Evolutionary conservation across 306 rosid genomes (phyloP), one percentile per base, ranked within the genome.

Genomic region (Delonix regia): DNA sequence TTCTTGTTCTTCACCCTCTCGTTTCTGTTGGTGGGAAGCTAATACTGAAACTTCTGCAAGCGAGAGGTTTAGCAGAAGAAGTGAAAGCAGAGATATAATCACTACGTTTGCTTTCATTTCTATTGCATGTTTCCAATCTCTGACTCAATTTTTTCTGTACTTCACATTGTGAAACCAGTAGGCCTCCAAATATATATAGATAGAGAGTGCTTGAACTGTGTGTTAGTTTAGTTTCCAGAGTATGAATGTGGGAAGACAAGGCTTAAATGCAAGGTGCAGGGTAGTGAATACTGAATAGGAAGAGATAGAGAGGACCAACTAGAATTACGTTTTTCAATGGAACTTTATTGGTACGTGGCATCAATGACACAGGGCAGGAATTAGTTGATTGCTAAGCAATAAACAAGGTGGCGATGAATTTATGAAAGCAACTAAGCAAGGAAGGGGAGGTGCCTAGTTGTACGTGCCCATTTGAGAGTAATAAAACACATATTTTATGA

Each of bases 91-190:
- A 78, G 47, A 0, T 67, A 56, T 27, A 21, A 84, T 80, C 71
- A 79, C 80, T 44, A 21, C 14, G 66, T 69, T 84, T 77, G 84
- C 71, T 80, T 86, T 92, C 98, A 94, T 94, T 84, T 86, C 65
- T 75, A 10, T 64, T 2, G 42, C 9, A 42, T 42, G 14, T 13
- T 18, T 47, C n/a, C 5, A 47, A 1, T n/a, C n/a, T n/a, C 0
- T 55, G 22, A 56, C 15, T 15, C 24, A 38, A 30, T 61, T 45
- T 45, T 45, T n/a, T n/a, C n/a, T n/a, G n/a, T n/a, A n/a, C n/a
- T n/a, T n/a, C n/a, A n/a, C n/a, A n/a, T n/a, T n/a, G n/a, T n/a
- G n/a, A n/a, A n/a, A n/a, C n/a, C n/a, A n/a, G n/a, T n/a, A n/a
- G n/a, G n/a, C n/a, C n/a, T n/a, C n/a, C n/a, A 3, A 4, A n/a